Evolutionary conservation across 2,329 filamentous ascomycete species (phyloP).

Genomic region (Cercospora berteroae): DNA sequence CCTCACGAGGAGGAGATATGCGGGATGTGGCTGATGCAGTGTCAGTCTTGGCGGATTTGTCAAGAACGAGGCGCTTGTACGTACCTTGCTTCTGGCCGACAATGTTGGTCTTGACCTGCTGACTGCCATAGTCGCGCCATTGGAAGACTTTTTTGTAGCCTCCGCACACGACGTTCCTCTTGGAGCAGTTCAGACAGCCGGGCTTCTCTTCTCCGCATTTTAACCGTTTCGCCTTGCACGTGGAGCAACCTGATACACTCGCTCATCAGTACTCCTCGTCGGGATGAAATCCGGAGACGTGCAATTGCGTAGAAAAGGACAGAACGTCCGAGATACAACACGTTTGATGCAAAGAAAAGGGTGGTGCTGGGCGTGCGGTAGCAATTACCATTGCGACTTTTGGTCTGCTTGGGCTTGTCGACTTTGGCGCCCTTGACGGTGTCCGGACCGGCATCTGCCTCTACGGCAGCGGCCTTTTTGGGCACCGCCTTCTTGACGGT

Average conservation of each 20-base stretch:
- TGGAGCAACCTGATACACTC: slow-evolving; percentile 60
- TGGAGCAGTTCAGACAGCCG: slow-evolving; percentile 40
- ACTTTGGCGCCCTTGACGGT: slow-evolving; percentile 39
- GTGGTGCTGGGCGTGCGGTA: slow-evolving; percentile 12
- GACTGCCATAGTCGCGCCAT: slow-evolving; percentile 57
- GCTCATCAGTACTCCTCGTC: slow-evolving; percentile 26
- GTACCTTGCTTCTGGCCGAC: slow-evolving; percentile 31
- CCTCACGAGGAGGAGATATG: slow-evolving; percentile 3
- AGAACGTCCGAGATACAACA: neutral
- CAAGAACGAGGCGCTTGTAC: neutral
- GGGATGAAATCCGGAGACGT: neutral
- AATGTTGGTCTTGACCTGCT: slow-evolving; percentile 49
- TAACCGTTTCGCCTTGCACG: slow-evolving; percentile 69
- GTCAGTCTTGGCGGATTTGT: slow-evolving; percentile 9
- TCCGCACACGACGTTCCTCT: slow-evolving; percentile 63
- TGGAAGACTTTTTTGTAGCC: slow-evolving; percentile 76
- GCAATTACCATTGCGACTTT: slow-evolving; percentile 69
- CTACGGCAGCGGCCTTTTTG: slow-evolving; percentile 21
- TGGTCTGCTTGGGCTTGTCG: slow-evolving; percentile 68
- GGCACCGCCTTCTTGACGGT: slow-evolving; percentile 28
- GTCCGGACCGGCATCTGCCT: slow-evolving; percentile 19
- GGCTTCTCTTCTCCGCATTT: slow-evolving; percentile 73
- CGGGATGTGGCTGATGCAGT: slow-evolving; percentile 10
- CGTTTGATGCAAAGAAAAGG: slow-evolving; percentile 4
- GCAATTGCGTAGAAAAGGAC: neutral